These are phyloP conservation scores for Platanthera guangdongensis DNA, from an alignment of 106 monocot species.

Conservation along the genomic window DNA sequence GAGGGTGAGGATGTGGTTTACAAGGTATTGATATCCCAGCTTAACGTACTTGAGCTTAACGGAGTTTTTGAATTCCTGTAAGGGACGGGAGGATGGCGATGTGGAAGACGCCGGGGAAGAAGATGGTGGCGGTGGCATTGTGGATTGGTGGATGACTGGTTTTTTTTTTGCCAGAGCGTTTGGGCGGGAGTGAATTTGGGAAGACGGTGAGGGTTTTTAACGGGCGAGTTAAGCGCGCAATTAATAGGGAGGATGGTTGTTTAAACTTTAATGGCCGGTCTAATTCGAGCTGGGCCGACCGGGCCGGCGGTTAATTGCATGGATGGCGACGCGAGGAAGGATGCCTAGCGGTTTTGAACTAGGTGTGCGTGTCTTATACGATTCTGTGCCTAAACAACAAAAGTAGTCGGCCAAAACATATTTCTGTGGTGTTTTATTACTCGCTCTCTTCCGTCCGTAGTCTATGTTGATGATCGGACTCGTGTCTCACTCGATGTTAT, in stretches of 20 bases:
- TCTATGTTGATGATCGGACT: too few relatives aligned
- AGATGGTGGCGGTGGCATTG: background rate
- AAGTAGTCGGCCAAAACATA: too few relatives aligned
- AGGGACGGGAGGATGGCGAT: background rate
- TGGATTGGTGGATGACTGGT: background rate
- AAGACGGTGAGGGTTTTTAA: conserved; percentile 2
- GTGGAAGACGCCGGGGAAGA: background rate
- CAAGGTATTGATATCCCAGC: conserved; percentile 19
- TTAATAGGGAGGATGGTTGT: conserved; percentile 16
- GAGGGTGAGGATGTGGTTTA: conserved; percentile 32
- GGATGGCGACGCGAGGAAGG: background rate
- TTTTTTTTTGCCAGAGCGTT: background rate
- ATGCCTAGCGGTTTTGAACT: too few relatives aligned
- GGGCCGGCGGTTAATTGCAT: background rate
- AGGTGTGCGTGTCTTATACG: too few relatives aligned
- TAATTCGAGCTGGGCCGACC: background rate
- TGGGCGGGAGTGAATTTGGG: background rate
- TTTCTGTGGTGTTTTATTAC: too few relatives aligned
- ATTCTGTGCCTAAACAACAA: too few relatives aligned
- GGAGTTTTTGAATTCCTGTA: conserved; percentile 18
- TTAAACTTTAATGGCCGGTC: background rate
- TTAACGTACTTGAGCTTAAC: conserved; percentile 29
- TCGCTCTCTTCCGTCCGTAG: too few relatives aligned
- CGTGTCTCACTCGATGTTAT: too few relatives aligned
- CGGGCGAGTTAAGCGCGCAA: conserved; percentile 5